A percentile compares a stretch with the other conserved stretches of the same genome.
These are phyloP conservation scores for Lactarius pseudohatsudake DNA, from an alignment of 768 basidiomycete species.

Conservation along the genomic window DNA sequence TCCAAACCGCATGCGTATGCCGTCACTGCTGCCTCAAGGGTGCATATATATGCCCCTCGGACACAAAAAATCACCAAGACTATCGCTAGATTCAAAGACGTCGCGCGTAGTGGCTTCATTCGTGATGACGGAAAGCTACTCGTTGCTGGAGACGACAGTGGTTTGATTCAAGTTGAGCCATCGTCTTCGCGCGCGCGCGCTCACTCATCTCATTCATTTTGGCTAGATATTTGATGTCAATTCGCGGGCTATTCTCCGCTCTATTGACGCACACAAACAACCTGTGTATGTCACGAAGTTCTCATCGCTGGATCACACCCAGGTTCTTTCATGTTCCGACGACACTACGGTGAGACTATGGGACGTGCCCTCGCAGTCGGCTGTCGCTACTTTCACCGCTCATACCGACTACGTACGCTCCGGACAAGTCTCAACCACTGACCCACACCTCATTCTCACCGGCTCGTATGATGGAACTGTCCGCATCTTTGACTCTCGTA, in stretches of 20 bases:
- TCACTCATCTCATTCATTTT: background rate
- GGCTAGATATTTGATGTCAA: constrained; percentile 83
- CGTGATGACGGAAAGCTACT: constrained; percentile 92
- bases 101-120: constrained; percentile 85
- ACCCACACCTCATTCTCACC: constrained; percentile 83
- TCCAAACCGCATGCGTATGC: constrained; percentile 91
- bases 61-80: constrained; percentile 97
- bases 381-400: constrained; percentile 72
- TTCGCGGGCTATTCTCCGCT: constrained; percentile 89
- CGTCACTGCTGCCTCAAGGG: constrained; percentile 89
- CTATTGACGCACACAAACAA: constrained; percentile 91
- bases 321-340: constrained; percentile 92
- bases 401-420: constrained; percentile 97
- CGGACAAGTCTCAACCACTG: constrained; percentile 79
- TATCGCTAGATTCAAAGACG: constrained; percentile 95
- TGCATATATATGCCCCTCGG: constrained; percentile 94
- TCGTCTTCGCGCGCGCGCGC: background rate
- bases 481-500: constrained; percentile 82
- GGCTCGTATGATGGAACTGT: constrained; percentile 95
- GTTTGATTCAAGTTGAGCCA: constrained; percentile 66
- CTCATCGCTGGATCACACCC: constrained; percentile 75
- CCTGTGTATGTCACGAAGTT: constrained; percentile 96
- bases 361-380: constrained; percentile 90
- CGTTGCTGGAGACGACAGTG: constrained; percentile 93
- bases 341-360: constrained; percentile 92